These are phyloP conservation scores for Mikania micrantha DNA, from an alignment of 129 eudicot genomes.

Conservation along the genomic window DNA sequence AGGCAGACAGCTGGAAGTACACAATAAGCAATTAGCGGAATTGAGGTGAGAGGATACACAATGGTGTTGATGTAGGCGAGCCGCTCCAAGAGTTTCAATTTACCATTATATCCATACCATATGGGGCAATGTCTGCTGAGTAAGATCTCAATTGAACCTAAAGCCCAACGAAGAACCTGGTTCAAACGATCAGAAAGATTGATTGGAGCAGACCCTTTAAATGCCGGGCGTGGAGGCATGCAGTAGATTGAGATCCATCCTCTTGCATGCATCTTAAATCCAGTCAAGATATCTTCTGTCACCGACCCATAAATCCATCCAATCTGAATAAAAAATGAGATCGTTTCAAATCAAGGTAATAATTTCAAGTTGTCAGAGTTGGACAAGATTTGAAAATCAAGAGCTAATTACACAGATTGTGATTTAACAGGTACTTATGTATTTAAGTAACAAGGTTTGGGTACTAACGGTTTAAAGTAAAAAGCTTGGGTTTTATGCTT, in stretches of 20 bases:
- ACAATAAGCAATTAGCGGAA: constrained; percentile 67
- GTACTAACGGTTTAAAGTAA: too few species aligned
- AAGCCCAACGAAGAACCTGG: constrained; percentile 80
- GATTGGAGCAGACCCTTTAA: constrained; percentile 81
- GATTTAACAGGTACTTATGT: too few species aligned
- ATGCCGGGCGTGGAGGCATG: constrained; percentile 71
- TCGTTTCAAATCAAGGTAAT: neutral
- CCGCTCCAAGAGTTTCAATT: constrained; percentile 50
- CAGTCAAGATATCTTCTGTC: constrained; percentile 76
- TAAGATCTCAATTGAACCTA: constrained; percentile 68
- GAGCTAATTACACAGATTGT: too few species aligned
- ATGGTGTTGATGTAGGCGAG: constrained; percentile 63
- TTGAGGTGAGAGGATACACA: constrained; percentile 65
- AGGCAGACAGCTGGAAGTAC: constrained; percentile 70
- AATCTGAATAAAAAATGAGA: constrained; percentile 25
- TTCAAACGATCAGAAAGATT: constrained; percentile 80
- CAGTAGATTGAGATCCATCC: constrained; percentile 79
- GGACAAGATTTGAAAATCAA: neutral
- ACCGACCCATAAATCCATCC: constrained; percentile 83
- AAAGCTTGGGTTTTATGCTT: too few species aligned
- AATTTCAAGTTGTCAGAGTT: neutral
- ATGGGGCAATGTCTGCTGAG: constrained; percentile 75
- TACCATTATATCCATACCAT: constrained; percentile 69
- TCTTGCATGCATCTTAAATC: constrained; percentile 68
- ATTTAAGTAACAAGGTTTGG: too few species aligned